Evolutionary conservation across 179 eudicot species (phyloP).

Genomic region (Monotropa hypopitys): DNA sequence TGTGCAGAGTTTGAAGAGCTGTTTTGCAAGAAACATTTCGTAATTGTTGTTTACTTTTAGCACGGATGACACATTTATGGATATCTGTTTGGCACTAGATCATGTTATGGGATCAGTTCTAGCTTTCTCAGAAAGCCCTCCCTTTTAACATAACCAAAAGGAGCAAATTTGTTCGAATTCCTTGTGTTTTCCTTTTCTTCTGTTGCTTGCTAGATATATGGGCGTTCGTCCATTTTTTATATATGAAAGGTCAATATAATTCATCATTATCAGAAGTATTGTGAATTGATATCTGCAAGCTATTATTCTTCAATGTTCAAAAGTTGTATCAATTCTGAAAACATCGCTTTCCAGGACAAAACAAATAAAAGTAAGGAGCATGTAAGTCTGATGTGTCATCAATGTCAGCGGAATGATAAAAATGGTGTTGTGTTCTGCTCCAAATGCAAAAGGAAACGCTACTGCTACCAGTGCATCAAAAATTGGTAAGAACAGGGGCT

Average conservation of each 20-base stretch:
- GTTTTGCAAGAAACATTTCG: too few relatives aligned
- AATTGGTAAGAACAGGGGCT: constrained; percentile 26
- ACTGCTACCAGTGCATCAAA: constrained; percentile 22
- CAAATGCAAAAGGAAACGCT: constrained; percentile 30
- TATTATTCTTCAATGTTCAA: not conserved
- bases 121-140: not conserved
- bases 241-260: not conserved
- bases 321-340: not conserved
- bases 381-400: constrained; percentile 23
- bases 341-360: constrained; percentile 5
- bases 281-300: not conserved
- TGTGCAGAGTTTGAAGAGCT: too few relatives aligned
- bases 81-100: not conserved
- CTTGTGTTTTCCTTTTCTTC: not conserved
- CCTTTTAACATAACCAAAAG: not conserved
- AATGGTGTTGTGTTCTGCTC: constrained; percentile 23
- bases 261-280: not conserved
- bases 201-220: not conserved
- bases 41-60: not conserved
- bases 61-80: not conserved
- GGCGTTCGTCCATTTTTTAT: not conserved
- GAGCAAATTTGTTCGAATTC: not conserved
- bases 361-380: constrained; percentile 10
- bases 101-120: not conserved
- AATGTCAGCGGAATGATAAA: constrained; percentile 19